Evolutionary conservation across 345 rosid species (phyloP), one percentile per base, ranked within the genome.

Genomic region (Camelina sativa): DNA sequence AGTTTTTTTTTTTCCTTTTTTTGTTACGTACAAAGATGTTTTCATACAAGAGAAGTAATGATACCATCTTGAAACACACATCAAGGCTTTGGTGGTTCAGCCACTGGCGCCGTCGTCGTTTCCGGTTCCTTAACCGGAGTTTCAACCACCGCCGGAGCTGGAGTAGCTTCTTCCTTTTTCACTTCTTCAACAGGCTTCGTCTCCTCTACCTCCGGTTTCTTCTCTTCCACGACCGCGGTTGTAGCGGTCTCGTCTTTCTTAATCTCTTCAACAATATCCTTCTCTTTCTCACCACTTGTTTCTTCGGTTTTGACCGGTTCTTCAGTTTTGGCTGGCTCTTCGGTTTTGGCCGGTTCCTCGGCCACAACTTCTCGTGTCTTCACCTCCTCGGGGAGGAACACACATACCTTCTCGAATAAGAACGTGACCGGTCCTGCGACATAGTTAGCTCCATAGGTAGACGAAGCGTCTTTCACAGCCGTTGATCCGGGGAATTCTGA

Each of bases 401-500:
- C 89, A 9, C 91, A 83, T 6, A 92, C 88, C 77, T 92, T 92
- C 78, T 92, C 96, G 15, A 92, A 86, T 20, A 92, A 62, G 62
- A 90, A 92, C 35, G 77, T 65, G 41, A 90, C 82, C 4, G 96
- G 97, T 32, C 91, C 94, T 3, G 89, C 38, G 2, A 90, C 86
- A 22, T 80, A 72, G 35, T 77, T 82, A 59, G 89, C 67, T 55
- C 97, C 97, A 15, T 55, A 84, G 80, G 79, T 87, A 43, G 89
- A 68, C 8, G 87, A 55, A 70, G 87, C 92, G 46, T 90, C 96
- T 7, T 72, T 59, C 54, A 80, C 94, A 34, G 75, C 46, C 64
- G 82, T 83, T 51, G 97, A 84, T 80, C 96, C 97, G 1, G 97
- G 97, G 67, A 89, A 92, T 62, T 85, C 96, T 88, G 23, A 40